Percentiles rank a stretch among this genome's conserved stretches.
These are phyloP conservation scores for Calonectria naviculata DNA, from an alignment of 2,329 filamentous ascomycete genomes.

Conservation along the genomic window DNA sequence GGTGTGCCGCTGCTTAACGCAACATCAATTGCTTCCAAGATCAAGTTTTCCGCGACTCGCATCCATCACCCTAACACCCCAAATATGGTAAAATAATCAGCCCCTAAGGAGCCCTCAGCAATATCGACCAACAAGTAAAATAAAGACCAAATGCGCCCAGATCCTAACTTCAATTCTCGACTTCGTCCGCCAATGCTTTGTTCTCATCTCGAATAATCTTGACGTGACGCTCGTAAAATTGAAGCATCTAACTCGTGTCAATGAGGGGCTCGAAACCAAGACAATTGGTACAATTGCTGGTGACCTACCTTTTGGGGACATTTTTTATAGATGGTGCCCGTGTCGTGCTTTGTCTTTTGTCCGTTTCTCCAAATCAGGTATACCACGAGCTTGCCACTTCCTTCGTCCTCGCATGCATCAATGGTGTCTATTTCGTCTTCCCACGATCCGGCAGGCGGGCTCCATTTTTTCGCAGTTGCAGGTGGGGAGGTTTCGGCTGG, in stretches of 20 bases:
- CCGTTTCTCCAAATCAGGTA: conserved; percentile 81
- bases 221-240: conserved; percentile 69
- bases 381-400: conserved; percentile 69
- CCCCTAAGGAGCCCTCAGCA: not conserved
- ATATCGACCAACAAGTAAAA: not conserved
- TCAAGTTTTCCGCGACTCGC: not conserved
- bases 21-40: not conserved
- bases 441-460: conserved; percentile 79
- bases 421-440: conserved; percentile 78
- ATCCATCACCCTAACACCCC: not conserved
- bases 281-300: no score
- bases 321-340: conserved; percentile 76
- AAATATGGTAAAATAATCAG: not conserved
- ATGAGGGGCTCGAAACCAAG: not conserved
- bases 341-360: conserved; percentile 78
- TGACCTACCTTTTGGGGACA: conserved; percentile 79
- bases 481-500: conserved; percentile 62
- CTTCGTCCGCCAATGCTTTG: conserved; percentile 31
- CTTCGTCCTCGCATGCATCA: conserved; percentile 77
- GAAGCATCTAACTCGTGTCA: conserved; percentile 60
- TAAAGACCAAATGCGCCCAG: not conserved
- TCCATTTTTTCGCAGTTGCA: conserved; percentile 63
- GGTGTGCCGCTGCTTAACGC: not conserved
- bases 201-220: conserved; percentile 59
- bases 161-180: conserved; percentile 13